Conservation (phyloP, 768 basidiomycete species). For the Lentinula sp. region DNA sequence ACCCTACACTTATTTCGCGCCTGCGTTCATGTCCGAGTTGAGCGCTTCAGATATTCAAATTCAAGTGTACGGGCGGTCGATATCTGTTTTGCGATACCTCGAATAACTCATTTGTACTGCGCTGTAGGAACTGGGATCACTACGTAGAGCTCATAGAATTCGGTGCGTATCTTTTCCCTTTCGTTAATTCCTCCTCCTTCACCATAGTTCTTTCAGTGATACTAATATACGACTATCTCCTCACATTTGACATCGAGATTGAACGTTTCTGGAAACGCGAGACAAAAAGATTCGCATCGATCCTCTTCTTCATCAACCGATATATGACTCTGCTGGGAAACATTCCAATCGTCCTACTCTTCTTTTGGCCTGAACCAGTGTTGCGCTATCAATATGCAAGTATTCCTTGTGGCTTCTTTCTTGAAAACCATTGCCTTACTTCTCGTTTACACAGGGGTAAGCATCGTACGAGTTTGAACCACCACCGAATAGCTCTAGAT, state of each 20-base stretch:
- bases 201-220: background rate
- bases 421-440: background rate
- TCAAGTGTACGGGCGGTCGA: no score
- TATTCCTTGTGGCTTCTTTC: no score
- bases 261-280: constrained; percentile 1
- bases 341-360: background rate
- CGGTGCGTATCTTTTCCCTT: background rate
- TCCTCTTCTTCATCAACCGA: constrained; percentile 5
- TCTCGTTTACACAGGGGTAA: background rate
- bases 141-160: background rate
- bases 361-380: background rate
- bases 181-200: background rate
- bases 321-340: constrained; percentile 4
- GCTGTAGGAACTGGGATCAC: background rate
- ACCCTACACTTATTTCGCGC: no score
- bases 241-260: background rate
- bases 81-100: no score
- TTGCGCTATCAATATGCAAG: background rate
- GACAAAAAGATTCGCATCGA: background rate
- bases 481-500: background rate
- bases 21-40: no score
- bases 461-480: background rate
- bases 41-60: no score
- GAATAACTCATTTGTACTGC: background rate
- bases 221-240: constrained; percentile 3